These are phyloP conservation scores for Laguncularia racemosa DNA, from an alignment of 345 rosid genomes.

Conservation along the genomic window DNA sequence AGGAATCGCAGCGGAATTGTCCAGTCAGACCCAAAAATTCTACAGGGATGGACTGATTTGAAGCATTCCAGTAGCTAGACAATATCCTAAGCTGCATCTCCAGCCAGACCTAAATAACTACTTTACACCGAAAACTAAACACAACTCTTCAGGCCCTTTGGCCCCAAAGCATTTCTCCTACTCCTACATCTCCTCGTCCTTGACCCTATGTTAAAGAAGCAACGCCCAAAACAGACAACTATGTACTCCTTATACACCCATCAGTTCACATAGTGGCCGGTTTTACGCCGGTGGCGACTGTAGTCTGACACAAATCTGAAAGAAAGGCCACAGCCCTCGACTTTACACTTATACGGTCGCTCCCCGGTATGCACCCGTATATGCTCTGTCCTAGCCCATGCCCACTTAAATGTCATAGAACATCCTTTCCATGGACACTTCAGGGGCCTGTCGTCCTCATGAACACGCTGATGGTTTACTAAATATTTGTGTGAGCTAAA, in stretches of 20 bases:
- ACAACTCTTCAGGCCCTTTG: no score
- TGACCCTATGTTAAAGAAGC: no score
- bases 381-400: conserved; percentile 99
- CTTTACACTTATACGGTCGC: conserved; percentile 79
- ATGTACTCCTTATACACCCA: conserved; percentile 5
- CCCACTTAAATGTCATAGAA: conserved; percentile 94
- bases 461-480: conserved; percentile 81
- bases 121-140: no score
- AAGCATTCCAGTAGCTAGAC: no score
- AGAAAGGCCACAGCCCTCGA: conserved; percentile 70
- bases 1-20: no score
- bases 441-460: conserved; percentile 79
- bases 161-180: no score
- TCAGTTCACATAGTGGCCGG: conserved; percentile 64
- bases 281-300: conserved; percentile 91
- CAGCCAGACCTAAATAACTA: no score
- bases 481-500: conserved; percentile 81
- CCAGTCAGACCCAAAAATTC: no score
- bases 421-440: conserved; percentile 91
- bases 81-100: no score
- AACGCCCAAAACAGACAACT: conserved; percentile 9
- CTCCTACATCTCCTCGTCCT: no score
- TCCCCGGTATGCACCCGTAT: conserved; percentile 90
- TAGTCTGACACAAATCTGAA: conserved; percentile 95
- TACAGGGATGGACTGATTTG: no score